Conservation (phyloP, 2,329 filamentous ascomycete species). For the Curvularia sp. region DNA sequence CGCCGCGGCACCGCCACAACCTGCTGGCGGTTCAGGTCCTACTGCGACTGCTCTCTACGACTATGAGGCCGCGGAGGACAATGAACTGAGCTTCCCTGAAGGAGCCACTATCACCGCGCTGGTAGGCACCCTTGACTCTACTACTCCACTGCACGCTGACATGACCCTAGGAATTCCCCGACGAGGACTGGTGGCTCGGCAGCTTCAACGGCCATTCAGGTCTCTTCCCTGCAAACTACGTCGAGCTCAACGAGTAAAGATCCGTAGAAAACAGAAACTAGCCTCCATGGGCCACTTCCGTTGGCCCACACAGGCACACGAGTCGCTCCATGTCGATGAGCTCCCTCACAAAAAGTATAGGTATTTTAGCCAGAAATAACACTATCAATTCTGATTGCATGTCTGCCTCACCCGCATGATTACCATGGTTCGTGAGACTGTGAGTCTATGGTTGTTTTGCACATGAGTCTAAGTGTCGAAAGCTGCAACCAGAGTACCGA, state of each 20-base stretch:
- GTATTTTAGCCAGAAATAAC: constrained; percentile 7
- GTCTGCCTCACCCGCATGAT: not conserved
- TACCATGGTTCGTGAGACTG: not conserved
- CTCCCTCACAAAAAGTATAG: constrained; percentile 9
- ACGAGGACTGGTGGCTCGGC: constrained; percentile 99
- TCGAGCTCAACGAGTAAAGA: constrained; percentile 46
- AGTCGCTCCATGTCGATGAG: constrained; percentile 6
- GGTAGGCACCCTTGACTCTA: constrained; percentile 58
- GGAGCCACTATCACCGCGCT: constrained; percentile 81
- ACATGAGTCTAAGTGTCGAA: not conserved
- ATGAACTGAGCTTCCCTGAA: constrained; percentile 85
- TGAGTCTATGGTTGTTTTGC: not conserved
- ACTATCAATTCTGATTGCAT: constrained; percentile 5
- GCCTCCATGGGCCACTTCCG: constrained; percentile 3
- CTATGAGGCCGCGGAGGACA: constrained; percentile 96
- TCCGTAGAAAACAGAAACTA: constrained; percentile 4
- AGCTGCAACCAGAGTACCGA: not conserved
- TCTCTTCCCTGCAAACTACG: constrained; percentile 72
- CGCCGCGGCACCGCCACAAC: constrained; percentile 40
- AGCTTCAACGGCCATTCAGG: constrained; percentile 80
- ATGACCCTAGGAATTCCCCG: constrained; percentile 79
- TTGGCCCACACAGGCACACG: not conserved
- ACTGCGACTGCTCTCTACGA: constrained; percentile 90
- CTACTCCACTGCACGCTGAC: constrained; percentile 30
- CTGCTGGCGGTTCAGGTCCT: constrained; percentile 59